A percentile compares a stretch with the other conserved stretches of the same genome.
These are phyloP conservation scores for Panicum miliaceum DNA, from an alignment of 176 grass and related monocot genomes.

Conservation along the genomic window DNA sequence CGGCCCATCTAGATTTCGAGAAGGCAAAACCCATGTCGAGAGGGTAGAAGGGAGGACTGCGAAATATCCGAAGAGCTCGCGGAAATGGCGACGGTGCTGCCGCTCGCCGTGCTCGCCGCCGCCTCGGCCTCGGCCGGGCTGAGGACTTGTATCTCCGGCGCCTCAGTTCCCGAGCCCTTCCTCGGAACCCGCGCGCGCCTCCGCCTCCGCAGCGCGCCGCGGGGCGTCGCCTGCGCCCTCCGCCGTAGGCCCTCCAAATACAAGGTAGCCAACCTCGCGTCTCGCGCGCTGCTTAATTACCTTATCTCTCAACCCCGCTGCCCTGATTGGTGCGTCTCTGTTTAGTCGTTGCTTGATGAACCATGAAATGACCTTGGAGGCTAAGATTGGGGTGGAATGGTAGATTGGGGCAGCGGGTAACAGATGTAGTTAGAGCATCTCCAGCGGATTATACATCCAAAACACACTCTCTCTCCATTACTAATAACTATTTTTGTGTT, in stretches of 20 bases:
- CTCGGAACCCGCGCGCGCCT: background rate
- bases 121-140: background rate
- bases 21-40: conserved; percentile 17
- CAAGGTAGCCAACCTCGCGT: conserved; percentile 39
- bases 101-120: conserved; percentile 43
- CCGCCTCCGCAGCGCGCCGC: background rate
- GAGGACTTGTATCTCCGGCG: background rate
- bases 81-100: conserved; percentile 52
- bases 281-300: background rate
- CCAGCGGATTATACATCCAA: too few relatives aligned
- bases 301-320: background rate
- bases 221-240: conserved; percentile 45
- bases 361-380: background rate
- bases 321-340: background rate
- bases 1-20: background rate
- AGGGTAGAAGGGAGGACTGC: conserved; percentile 18
- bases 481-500: too few relatives aligned
- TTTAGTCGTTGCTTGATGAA: conserved; percentile 1
- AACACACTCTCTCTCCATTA: too few relatives aligned
- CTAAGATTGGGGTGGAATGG: background rate
- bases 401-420: background rate
- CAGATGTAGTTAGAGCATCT: conserved; percentile 1
- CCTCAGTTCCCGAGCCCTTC: background rate
- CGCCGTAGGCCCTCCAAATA: conserved; percentile 55
- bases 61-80: conserved; percentile 46